These are phyloP conservation scores for Hura crepitans DNA, from an alignment of 441 rosid species.

Conservation along the genomic window DNA sequence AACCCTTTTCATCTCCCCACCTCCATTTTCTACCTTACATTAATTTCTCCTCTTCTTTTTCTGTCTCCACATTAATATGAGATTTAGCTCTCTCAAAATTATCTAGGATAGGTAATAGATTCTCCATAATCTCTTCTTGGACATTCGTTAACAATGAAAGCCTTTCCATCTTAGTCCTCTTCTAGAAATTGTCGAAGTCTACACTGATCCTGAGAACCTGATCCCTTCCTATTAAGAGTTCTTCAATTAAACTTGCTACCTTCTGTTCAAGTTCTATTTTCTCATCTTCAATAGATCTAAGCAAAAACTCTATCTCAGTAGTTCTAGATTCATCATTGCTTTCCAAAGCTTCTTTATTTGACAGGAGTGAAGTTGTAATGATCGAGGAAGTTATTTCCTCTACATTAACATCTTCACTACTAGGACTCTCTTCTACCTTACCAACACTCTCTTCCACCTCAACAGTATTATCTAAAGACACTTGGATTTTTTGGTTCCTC, in stretches of 20 bases:
- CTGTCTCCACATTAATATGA: conserved; percentile 77
- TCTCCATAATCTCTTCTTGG: conserved; percentile 89
- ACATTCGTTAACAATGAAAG: conserved; percentile 73
- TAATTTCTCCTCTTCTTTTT: conserved; percentile 92
- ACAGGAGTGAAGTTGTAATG: conserved; percentile 39
- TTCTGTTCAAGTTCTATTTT: conserved; percentile 51
- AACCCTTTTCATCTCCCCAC: too few species aligned
- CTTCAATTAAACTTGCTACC: conserved; percentile 54
- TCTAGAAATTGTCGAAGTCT: conserved; percentile 92
- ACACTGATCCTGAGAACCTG: conserved; percentile 81
- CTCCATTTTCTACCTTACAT: too few species aligned
- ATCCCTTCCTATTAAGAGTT: conserved; percentile 56
- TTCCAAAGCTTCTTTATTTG: conserved; percentile 67
- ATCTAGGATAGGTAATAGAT: conserved; percentile 68
- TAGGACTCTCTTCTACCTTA: conserved; percentile 17
- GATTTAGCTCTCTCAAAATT: conserved; percentile 90
- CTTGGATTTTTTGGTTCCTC: conserved; percentile 65
- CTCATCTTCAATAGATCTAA: conserved; percentile 71
- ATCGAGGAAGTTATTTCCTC: conserved; percentile 52
- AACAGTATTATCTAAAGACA: conserved; percentile 47
- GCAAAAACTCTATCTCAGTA: conserved; percentile 58
- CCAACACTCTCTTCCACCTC: conserved; percentile 37
- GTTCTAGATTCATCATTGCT: conserved; percentile 51
- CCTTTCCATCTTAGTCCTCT: conserved; percentile 85
- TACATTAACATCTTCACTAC: conserved; percentile 27